phyloP scores from a whole-genome alignment of 1,139 yeast species.

The Pichia cactophila region DNA sequence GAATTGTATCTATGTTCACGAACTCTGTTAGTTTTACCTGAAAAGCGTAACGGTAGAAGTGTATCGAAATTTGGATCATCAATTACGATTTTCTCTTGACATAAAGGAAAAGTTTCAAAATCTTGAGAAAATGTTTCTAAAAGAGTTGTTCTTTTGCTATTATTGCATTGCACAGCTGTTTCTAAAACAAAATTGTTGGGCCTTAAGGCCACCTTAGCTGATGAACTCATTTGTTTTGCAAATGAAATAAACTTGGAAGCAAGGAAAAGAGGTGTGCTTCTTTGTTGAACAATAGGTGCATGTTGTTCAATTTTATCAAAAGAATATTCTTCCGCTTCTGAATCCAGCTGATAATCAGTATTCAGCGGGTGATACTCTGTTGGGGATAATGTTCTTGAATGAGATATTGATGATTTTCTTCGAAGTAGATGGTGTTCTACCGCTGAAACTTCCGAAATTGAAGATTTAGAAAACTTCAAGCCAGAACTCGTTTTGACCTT shows the following conservation, averaged over 20 bases:
- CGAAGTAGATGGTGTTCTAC: not conserved
- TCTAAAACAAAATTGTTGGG: not conserved
- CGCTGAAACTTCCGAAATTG: no score
- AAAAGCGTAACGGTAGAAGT: slow-evolving; percentile 1
- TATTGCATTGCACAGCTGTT: no score
- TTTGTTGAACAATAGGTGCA: not conserved
- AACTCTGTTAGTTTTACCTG: slow-evolving; percentile 13
- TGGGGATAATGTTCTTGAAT: not conserved
- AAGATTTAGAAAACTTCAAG: not conserved
- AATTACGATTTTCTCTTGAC: slow-evolving; percentile 4
- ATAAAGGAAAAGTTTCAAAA: slow-evolving; percentile 3
- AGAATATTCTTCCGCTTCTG: not conserved
- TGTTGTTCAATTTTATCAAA: not conserved
- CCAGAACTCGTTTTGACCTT: not conserved
- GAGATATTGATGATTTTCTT: not conserved
- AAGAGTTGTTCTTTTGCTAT: not conserved
- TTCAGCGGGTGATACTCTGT: not conserved
- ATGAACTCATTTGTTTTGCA: not conserved
- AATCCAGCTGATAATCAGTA: not conserved
- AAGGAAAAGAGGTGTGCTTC: not conserved
- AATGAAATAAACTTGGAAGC: not conserved
- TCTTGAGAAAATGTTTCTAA: slow-evolving; percentile 12
- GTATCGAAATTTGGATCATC: slow-evolving; percentile 2
- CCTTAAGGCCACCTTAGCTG: not conserved
- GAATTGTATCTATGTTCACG: slow-evolving; percentile 44